A percentile compares a stretch with the other conserved stretches of the same genome.
These are phyloP conservation scores for Brassica balearica DNA, from an alignment of 441 rosid genomes.

Conservation along the genomic window DNA sequence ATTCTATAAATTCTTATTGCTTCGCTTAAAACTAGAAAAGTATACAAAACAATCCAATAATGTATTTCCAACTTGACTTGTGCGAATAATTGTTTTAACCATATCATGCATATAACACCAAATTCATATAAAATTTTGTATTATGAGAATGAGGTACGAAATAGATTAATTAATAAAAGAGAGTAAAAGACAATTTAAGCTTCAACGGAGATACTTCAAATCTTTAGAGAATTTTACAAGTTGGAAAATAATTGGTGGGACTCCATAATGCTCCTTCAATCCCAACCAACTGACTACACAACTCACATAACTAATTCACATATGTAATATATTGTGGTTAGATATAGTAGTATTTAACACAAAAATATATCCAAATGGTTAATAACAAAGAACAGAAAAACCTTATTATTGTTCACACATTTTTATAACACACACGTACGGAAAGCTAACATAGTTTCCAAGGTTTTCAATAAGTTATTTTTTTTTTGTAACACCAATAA, in stretches of 20 bases:
- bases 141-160: neutral
- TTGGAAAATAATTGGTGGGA: conserved; percentile 25
- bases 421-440: conserved; percentile 29
- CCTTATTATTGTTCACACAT: conserved; percentile 10
- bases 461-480: neutral
- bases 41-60: neutral
- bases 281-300: conserved; percentile 22
- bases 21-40: neutral
- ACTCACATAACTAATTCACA: neutral
- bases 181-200: conserved; percentile 34
- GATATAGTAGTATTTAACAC: neutral
- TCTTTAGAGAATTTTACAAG: conserved; percentile 16
- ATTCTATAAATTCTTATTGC: neutral
- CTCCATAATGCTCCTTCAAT: conserved; percentile 30
- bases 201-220: conserved; percentile 33
- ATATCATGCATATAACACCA: conserved; percentile 7
- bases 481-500: neutral
- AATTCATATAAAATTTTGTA: neutral
- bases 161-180: neutral
- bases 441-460: conserved; percentile 25
- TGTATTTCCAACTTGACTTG: neutral
- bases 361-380: neutral
- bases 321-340: neutral
- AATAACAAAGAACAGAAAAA: conserved; percentile 12
- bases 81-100: neutral